These are phyloP conservation scores for Mangifera indica DNA, from an alignment of 345 rosid genomes.

Conservation along the genomic window DNA sequence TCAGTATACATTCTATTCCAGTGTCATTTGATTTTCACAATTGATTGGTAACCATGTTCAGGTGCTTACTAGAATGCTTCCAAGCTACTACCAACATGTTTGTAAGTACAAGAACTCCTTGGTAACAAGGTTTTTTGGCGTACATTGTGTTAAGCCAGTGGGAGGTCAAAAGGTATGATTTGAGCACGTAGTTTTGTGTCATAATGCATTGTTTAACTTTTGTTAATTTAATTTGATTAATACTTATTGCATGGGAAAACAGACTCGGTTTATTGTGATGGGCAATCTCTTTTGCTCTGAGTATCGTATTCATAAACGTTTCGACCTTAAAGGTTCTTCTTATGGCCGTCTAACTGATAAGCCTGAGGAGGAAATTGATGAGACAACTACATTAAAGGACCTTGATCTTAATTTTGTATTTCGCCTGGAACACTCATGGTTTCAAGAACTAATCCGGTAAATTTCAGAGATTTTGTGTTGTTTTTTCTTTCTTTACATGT, in stretches of 20 bases:
- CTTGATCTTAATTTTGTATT: constrained; percentile 66
- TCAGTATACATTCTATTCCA: neutral
- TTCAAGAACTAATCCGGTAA: constrained; percentile 54
- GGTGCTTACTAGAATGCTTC: constrained; percentile 68
- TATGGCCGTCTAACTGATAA: constrained; percentile 63
- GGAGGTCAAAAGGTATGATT: constrained; percentile 66
- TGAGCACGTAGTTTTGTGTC: neutral
- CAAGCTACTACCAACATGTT: constrained; percentile 62
- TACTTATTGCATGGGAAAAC: constrained; percentile 17
- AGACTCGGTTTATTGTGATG: constrained; percentile 70
- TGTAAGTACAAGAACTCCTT: constrained; percentile 59
- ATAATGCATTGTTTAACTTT: neutral
- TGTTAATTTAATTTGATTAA: constrained; percentile 2
- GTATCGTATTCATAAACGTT: constrained; percentile 59
- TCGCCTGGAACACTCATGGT: constrained; percentile 52
- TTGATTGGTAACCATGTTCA: constrained; percentile 26
- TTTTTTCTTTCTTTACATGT: neutral
- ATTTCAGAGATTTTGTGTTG: neutral
- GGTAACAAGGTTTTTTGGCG: constrained; percentile 70
- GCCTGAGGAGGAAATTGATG: constrained; percentile 51
- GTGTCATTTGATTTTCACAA: constrained; percentile 3
- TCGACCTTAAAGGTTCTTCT: constrained; percentile 74
- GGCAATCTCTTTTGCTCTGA: constrained; percentile 69
- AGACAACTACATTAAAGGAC: constrained; percentile 69
- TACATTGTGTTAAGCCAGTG: constrained; percentile 61